A percentile compares a stretch with the other conserved stretches of the same genome.
phyloP scores from a whole-genome alignment of 1,139 yeast genomes.

The Yamadazyma diospyri region DNA sequence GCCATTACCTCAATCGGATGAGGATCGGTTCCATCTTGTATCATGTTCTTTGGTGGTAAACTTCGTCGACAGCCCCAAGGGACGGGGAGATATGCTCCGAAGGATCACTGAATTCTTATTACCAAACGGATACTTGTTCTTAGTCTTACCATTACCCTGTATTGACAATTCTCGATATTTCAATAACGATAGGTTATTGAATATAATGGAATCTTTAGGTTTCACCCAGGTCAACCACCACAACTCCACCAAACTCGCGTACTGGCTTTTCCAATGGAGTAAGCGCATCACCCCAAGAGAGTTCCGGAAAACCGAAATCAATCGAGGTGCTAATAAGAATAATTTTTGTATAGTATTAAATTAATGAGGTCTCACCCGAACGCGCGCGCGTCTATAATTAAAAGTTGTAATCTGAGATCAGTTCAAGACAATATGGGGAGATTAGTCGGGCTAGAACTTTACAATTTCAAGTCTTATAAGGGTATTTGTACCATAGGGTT shows the following conservation, averaged over 20 bases:
- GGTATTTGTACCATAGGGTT: slow-evolving; percentile 77
- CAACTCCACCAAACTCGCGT: slow-evolving; percentile 72
- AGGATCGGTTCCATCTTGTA: slow-evolving; percentile 56
- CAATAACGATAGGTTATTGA: slow-evolving; percentile 39
- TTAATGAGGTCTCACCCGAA: too few relatives aligned
- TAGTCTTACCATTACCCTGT: slow-evolving; percentile 90
- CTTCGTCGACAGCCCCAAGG: slow-evolving; percentile 71
- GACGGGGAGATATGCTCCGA: slow-evolving; percentile 73
- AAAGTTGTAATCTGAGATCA: too few relatives aligned
- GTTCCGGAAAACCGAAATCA: slow-evolving; percentile 43
- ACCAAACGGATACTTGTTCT: slow-evolving; percentile 40
- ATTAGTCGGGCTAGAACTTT: slow-evolving; percentile 66
- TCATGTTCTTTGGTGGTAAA: slow-evolving; percentile 86
- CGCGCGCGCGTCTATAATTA: too few relatives aligned
- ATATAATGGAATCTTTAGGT: slow-evolving; percentile 58
- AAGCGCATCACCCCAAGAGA: slow-evolving; percentile 20
- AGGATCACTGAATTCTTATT: slow-evolving; percentile 58
- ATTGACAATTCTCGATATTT: slow-evolving; percentile 77
- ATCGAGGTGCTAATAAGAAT: slow-evolving; percentile 54
- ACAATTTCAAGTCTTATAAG: slow-evolving; percentile 86
- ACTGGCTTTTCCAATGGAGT: slow-evolving; percentile 61
- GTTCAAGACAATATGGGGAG: slow-evolving; percentile 87
- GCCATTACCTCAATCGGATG: slow-evolving; percentile 48
- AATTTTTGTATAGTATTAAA: slow-evolving; percentile 53
- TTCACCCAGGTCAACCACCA: slow-evolving; percentile 46